A percentile compares a stretch with the other conserved stretches of the same genome.
These are phyloP conservation scores for Fomitopsis pulvina DNA, from an alignment of 768 basidiomycete genomes.

Conservation along the genomic window DNA sequence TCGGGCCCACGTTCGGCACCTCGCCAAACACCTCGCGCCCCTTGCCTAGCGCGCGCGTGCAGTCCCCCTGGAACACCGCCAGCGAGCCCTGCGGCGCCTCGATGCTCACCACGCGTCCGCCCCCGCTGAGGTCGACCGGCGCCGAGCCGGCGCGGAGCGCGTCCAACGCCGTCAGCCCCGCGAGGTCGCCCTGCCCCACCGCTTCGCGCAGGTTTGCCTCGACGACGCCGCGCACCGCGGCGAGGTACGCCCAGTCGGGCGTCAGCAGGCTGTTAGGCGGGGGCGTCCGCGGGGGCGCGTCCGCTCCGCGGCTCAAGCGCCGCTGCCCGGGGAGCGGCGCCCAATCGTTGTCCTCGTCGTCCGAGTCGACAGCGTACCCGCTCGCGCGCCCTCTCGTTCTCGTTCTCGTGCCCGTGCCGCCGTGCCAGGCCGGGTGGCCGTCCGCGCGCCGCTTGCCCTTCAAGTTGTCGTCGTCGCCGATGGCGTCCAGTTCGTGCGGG, in stretches of 20 bases:
- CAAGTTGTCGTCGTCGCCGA: conserved; percentile 11
- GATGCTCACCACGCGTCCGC: background rate
- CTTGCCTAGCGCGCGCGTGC: conserved; percentile 10
- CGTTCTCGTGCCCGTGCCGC: conserved; percentile 1
- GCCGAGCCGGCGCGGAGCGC: conserved; percentile 21
- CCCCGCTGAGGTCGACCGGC: conserved; percentile 13
- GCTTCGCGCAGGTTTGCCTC: conserved; percentile 44
- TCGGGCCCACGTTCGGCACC: conserved; percentile 48
- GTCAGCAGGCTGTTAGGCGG: conserved; percentile 21
- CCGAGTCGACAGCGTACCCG: background rate
- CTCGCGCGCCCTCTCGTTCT: conserved; percentile 3
- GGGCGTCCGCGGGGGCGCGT: background rate
- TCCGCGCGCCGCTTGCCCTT: conserved; percentile 14
- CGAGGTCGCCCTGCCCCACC: conserved; percentile 20
- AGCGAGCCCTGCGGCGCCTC: background rate
- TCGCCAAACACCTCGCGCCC: conserved; percentile 56
- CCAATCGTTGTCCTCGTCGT: conserved; percentile 4
- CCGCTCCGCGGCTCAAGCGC: background rate
- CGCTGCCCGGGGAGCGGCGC: background rate
- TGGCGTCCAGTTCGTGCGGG: no score
- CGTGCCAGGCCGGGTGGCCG: conserved; percentile 3
- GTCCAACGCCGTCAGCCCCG: conserved; percentile 22
- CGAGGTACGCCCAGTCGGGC: conserved; percentile 45
- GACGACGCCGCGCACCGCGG: conserved; percentile 42
- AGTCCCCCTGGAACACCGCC: conserved; percentile 3